Base-by-base conservation (phyloP, 768 basidiomycete genomes). In the Roridomyces roridus region DNA sequence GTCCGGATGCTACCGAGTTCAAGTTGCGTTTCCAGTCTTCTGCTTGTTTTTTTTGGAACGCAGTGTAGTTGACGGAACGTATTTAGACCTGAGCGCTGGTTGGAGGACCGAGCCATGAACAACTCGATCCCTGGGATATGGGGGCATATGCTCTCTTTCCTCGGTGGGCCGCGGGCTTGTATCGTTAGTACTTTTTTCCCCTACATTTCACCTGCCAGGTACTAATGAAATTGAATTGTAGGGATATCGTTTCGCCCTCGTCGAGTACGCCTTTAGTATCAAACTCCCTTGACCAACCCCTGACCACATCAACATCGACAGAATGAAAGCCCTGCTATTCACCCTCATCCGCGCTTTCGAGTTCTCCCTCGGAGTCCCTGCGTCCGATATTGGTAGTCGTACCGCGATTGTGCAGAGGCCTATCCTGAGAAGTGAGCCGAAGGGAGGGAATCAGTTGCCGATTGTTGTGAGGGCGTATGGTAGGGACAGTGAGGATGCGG, bases 21-120 rank as follows among this genome's bases (percentile, higher is more conserved):
- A 76, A 59, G 80, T 78, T 46, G 3, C 11, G 18, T 12, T 36
- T 5, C 17, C 12, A 17, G 2, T 11, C 5, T 5, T 2, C 36
- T 46, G 14, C 24, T 21, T 14, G 31, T 21, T 23, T n/a, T 14
- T 51, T 37, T 20, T n/a, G n/a, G n/a, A n/a, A n/a, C n/a, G n/a
- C n/a, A n/a, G n/a, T n/a, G n/a, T n/a, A n/a, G n/a, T n/a, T n/a
- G n/a, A n/a, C n/a, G n/a, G n/a, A n/a, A n/a, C n/a, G n/a, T n/a
- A n/a, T n/a, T n/a, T 55, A 81, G 79, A 36, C 81, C 81, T 0
- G 80, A 83, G 53, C 71, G 81, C 0, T 83, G 81, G n/a, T n/a
- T n/a, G 81, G 57, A 64, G 6, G 17, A 64, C 8, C 76, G 78
- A 0, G 73, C 70, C 3, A 59, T 60, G 0, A 68, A 61, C 2